Evolutionary conservation across 306 rosid genomes (phyloP).

Genomic region (Carpinus viminea): DNA sequence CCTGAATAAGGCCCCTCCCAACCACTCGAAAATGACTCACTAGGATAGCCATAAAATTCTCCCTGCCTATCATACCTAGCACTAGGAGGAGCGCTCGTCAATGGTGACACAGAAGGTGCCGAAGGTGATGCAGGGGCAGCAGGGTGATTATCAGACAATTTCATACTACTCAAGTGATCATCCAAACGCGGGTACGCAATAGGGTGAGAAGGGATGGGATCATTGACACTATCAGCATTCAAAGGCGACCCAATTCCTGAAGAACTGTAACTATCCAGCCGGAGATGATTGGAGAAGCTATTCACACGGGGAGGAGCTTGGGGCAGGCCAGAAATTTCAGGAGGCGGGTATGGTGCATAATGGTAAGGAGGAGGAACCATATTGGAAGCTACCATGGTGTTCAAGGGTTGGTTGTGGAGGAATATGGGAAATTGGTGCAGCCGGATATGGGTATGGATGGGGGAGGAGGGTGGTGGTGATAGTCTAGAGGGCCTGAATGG

Average conservation of each 20-base stretch:
- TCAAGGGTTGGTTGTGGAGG: conserved; percentile 48
- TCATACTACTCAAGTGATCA: conserved; percentile 50
- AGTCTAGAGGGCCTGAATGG: conserved; percentile 35
- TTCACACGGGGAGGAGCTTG: conserved; percentile 32
- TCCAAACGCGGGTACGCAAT: conserved; percentile 67
- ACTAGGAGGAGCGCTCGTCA: conserved; percentile 40
- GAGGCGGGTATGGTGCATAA: conserved; percentile 46
- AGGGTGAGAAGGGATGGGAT: conserved; percentile 28
- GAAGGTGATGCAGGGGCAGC: conserved; percentile 46
- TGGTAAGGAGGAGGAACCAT: conserved; percentile 49
- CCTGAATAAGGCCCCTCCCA: conserved; percentile 36
- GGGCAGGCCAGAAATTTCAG: conserved; percentile 21
- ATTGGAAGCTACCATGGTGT: conserved; percentile 57
- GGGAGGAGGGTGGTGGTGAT: conserved; percentile 29
- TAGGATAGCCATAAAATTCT: conserved; percentile 47
- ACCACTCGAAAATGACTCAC: conserved; percentile 47
- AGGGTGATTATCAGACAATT: conserved; percentile 48
- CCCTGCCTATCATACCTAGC: conserved; percentile 40
- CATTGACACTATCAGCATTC: conserved; percentile 19
- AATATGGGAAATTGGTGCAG: conserved; percentile 26
- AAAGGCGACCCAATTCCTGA: conserved; percentile 23
- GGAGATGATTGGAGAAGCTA: conserved; percentile 53
- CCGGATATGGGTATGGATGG: conserved; percentile 45
- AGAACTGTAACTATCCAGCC: conserved; percentile 34
- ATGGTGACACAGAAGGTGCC: too few relatives aligned